Evolutionary conservation across 495 filamentous ascomycete genomes (phyloP).

Genomic region (Pseudoneurospora amorphoporcata): DNA sequence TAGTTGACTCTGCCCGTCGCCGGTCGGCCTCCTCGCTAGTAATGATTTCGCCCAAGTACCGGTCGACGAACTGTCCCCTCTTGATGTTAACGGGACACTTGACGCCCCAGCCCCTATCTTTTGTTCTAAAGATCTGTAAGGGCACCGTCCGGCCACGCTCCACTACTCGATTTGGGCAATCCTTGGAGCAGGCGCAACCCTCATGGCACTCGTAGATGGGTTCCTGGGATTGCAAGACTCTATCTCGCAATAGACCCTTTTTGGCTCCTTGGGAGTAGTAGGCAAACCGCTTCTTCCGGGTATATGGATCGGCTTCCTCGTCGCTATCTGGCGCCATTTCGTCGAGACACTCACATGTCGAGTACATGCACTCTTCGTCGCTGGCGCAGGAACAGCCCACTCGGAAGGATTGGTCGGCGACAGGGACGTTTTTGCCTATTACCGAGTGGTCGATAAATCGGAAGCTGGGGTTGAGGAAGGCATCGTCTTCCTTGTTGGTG

Average conservation of each 20-base stretch:
- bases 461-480: slow-evolving; percentile 38
- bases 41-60: slow-evolving; percentile 83
- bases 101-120: slow-evolving; percentile 73
- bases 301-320: slow-evolving; percentile 10
- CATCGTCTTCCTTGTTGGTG: slow-evolving; percentile 32
- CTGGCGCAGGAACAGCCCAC: slow-evolving; percentile 44
- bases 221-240: slow-evolving; percentile 40
- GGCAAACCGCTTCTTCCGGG: slow-evolving; percentile 26
- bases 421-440: slow-evolving; percentile 32
- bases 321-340: slow-evolving; percentile 34
- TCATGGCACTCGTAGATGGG: slow-evolving; percentile 79
- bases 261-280: slow-evolving; percentile 34
- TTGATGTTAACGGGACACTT: slow-evolving; percentile 56
- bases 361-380: slow-evolving; percentile 37
- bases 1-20: slow-evolving; percentile 45
- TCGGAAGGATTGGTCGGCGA: slow-evolving; percentile 37
- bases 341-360: slow-evolving; percentile 41
- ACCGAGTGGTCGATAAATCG: slow-evolving; percentile 41
- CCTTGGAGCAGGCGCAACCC: slow-evolving; percentile 52
- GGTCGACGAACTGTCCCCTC: slow-evolving; percentile 77
- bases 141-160: slow-evolving; percentile 64
- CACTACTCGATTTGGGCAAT: slow-evolving; percentile 74
- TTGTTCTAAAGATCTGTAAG: slow-evolving; percentile 75
- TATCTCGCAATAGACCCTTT: slow-evolving; percentile 32
- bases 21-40: slow-evolving; percentile 55